These are phyloP conservation scores for Catharanthus roseus DNA, from an alignment of 257 asterid genomes.

Conservation along the genomic window DNA sequence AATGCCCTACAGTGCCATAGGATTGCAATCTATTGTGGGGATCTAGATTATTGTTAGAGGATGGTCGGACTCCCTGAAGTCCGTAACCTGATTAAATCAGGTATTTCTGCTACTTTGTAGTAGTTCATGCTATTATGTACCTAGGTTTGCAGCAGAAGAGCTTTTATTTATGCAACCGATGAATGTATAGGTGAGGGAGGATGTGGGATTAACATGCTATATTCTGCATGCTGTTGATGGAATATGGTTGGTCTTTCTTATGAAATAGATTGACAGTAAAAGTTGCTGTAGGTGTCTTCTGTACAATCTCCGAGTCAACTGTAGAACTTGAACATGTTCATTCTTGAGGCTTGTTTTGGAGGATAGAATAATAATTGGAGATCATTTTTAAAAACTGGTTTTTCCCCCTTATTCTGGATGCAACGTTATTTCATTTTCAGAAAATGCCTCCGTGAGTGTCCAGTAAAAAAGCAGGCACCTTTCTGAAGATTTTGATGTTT, in stretches of 20 bases:
- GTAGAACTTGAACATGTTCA: background rate
- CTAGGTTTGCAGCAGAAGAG: constrained; percentile 5
- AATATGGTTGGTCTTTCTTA: background rate
- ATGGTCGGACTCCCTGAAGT: constrained; percentile 2
- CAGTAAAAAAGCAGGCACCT: background rate
- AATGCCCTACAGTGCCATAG: constrained; percentile 4
- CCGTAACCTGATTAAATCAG: background rate
- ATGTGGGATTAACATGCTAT: background rate
- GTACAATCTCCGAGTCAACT: background rate
- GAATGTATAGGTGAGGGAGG: constrained; percentile 5
- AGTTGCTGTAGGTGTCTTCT: background rate
- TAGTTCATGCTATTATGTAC: constrained; percentile 9
- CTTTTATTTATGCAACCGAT: background rate
- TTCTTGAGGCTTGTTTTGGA: background rate
- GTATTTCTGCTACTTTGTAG: background rate
- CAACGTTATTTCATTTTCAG: too few relatives aligned
- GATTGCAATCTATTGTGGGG: background rate
- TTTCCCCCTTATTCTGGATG: background rate
- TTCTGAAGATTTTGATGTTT: background rate
- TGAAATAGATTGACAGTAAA: background rate
- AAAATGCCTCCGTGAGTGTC: background rate
- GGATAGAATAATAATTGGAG: background rate
- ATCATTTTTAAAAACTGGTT: background rate
- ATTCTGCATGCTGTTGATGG: background rate
- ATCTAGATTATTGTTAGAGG: constrained; percentile 6